Evolutionary conservation across 202 grass and related monocot genomes (phyloP), one percentile per base, ranked within the genome.

Genomic region (Brachypodium distachyon): DNA sequence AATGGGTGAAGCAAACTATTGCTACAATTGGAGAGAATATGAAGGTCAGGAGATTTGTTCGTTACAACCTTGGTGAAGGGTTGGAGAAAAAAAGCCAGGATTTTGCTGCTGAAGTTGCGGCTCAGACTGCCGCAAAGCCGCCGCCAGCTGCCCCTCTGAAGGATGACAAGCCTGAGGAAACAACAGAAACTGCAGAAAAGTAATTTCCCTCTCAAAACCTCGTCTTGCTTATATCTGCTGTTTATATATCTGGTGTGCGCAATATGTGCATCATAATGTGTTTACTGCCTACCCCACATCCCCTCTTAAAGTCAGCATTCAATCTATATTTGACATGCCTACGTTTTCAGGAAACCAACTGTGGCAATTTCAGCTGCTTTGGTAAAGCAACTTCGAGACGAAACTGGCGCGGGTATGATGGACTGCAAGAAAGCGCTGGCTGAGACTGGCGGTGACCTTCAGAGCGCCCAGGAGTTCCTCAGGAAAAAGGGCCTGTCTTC

Each of bases 371-470:
- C 92, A 71, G 87, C 92, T 38, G 81, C 87, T 47, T 78, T 99
- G 74, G 96, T 99, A 57, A 99, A 96, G 77, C 89, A 93, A 88
- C 96, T 99, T 29, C 88, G 96, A 59, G 92, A 96, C 16, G 92
- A 99, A 81, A 99, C 96, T 19, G 96, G 96, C 6, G 96, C 92
- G 39, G 96, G 96, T 66, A 99, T 99, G 96, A 99, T 93, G 96
- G 96, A 99, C 43, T 99, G 92, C 90, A 99, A 99, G 81, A 96
- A 99, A 77, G 96, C 92, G 7, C 81, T 99, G 12, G 70, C 83
- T 59, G 96, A 99, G 81, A 93, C 80, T 21, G 90, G 33, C 12
- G 92, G 92, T 32, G 90, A 96, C 78, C 76, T 99, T 75, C 85
- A 90, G 77, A 75, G 78, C 31, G 96, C 96, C 56, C 96, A 99